Percentiles rank a stretch among this genome's conserved stretches.
Evolutionary conservation across 1,139 yeast genomes (phyloP).

Genomic region (Candida glucosophila): DNA sequence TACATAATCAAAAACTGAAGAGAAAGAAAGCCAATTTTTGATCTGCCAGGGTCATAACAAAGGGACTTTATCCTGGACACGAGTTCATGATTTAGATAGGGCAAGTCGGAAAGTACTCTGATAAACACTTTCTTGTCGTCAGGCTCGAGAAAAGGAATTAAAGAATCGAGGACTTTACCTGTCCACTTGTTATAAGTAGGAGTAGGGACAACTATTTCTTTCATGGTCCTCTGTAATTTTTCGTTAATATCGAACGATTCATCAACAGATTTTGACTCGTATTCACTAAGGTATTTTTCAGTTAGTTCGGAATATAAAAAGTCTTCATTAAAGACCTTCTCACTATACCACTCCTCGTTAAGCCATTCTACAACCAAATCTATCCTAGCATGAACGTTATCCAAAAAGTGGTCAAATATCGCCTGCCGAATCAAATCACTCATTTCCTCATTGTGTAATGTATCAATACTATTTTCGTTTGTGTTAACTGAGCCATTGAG

Average conservation of each 20-base stretch:
- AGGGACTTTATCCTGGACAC: conserved; percentile 61
- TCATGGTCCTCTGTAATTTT: conserved; percentile 6
- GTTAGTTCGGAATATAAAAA: conserved; percentile 9
- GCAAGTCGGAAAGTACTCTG: conserved; percentile 78
- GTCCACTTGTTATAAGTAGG: conserved; percentile 64
- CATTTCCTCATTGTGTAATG: conserved; percentile 24
- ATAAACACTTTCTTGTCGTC: conserved; percentile 74
- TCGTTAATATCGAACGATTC: conserved; percentile 4
- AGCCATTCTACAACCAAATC: conserved; percentile 88
- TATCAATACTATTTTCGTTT: conserved; percentile 13
- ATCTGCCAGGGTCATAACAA: conserved; percentile 80
- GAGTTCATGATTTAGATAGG: conserved; percentile 55
- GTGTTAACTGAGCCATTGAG: conserved; percentile 6
- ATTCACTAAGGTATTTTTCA: conserved; percentile 7
- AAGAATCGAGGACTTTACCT: conserved; percentile 61
- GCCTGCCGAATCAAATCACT: conserved; percentile 61
- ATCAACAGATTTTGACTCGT: conserved; percentile 7
- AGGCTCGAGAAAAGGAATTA: conserved; percentile 77
- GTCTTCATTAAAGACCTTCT: conserved; percentile 36
- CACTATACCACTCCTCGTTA: conserved; percentile 92
- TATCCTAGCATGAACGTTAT: conserved; percentile 62
- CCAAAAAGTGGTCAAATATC: conserved; percentile 64
- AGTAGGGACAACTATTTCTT: conserved; percentile 17
- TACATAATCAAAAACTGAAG: conserved; percentile 79
- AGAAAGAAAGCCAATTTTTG: conserved; percentile 71